Percentiles rank a stretch among this genome's conserved stretches.
These are phyloP conservation scores for Dryas alaskensis DNA, from an alignment of 306 rosid genomes.

Conservation along the genomic window DNA sequence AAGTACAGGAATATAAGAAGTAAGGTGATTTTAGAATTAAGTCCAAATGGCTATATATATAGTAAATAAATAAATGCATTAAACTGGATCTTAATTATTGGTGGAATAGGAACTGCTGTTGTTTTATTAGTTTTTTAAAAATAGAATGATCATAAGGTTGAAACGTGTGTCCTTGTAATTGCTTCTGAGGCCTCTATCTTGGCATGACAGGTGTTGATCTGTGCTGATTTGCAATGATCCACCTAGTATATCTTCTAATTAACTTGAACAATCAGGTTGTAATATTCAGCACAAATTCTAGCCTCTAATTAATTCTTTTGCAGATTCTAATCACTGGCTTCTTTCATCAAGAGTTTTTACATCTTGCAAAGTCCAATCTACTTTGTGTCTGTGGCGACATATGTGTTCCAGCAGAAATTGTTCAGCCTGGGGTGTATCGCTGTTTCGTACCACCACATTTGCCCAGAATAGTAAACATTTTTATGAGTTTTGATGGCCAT, in stretches of 20 bases:
- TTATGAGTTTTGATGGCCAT: conserved; percentile 70
- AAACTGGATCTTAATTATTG: background rate
- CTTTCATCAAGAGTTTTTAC: conserved; percentile 50
- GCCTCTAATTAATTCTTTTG: conserved; percentile 22
- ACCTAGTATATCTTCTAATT: background rate
- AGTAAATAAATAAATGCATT: background rate
- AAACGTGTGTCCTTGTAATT: background rate
- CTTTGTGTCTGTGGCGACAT: conserved; percentile 70
- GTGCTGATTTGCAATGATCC: conserved; percentile 1
- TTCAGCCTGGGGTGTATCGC: conserved; percentile 86
- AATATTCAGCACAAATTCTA: background rate
- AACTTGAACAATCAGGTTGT: background rate
- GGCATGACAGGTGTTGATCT: background rate
- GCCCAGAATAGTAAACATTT: conserved; percentile 60
- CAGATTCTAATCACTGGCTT: conserved; percentile 82
- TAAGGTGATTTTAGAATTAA: background rate
- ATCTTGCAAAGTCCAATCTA: conserved; percentile 62
- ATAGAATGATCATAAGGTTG: background rate
- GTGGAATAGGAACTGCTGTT: background rate
- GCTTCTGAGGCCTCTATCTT: conserved; percentile 12
- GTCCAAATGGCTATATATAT: background rate
- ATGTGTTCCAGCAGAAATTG: conserved; percentile 52
- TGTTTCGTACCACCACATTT: conserved; percentile 65
- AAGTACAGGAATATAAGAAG: background rate
- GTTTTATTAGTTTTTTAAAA: background rate